Conservation (phyloP, 2,329 filamentous ascomycete species). For the Phialocephala sp. region DNA sequence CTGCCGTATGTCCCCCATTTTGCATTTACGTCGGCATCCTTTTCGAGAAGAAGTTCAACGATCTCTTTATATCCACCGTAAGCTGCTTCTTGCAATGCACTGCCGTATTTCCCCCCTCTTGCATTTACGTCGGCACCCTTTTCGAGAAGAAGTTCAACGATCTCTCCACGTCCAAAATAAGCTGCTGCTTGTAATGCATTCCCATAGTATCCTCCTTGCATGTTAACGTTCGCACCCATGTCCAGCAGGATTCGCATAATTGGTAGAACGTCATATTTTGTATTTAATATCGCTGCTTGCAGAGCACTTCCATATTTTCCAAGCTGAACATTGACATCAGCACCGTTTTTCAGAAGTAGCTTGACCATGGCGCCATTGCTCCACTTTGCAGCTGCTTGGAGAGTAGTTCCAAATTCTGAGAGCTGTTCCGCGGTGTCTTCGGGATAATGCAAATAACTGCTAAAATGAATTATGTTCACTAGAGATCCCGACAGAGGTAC, state of each 20-base stretch:
- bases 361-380: not conserved
- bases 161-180: too few relatives aligned
- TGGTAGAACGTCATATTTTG: too few relatives aligned
- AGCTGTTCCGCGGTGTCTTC: too few relatives aligned
- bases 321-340: not conserved
- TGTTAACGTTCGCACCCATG: too few relatives aligned
- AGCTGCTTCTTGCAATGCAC: conserved; percentile 17
- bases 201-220: too few relatives aligned
- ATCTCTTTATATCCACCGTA: not conserved
- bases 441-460: too few relatives aligned
- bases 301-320: not conserved
- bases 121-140: conserved; percentile 9
- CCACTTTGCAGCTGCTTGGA: conserved; percentile 18
- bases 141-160: conserved; percentile 18
- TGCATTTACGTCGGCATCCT: conserved; percentile 1
- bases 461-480: not conserved
- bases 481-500: not conserved
- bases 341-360: not conserved
- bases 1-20: conserved; percentile 1
- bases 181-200: not conserved
- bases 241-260: too few relatives aligned
- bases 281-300: too few relatives aligned
- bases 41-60: conserved; percentile 19
- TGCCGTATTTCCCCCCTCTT: not conserved
- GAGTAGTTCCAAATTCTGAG: conserved; percentile 20